These are phyloP conservation scores for Calycina herbarum DNA, from an alignment of 2,329 filamentous ascomycete genomes.

Conservation along the genomic window DNA sequence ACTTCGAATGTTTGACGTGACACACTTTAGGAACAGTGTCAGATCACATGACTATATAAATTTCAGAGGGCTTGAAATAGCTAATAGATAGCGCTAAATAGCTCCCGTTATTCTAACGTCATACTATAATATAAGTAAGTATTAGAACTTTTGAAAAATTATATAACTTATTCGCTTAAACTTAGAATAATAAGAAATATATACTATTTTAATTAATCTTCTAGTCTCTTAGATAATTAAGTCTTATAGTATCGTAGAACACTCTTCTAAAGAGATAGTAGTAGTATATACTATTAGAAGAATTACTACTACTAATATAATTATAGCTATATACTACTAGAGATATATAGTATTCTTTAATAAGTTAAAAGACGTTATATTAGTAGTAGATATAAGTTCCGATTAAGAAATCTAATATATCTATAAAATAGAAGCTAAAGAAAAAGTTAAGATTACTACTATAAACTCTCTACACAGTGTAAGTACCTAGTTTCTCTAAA, in stretches of 20 bases:
- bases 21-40: too few relatives aligned
- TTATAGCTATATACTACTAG: conserved; percentile 31
- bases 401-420: conserved; percentile 11
- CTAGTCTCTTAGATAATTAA: conserved; percentile 31
- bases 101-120: too few relatives aligned
- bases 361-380: conserved; percentile 15
- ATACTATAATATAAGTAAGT: too few relatives aligned
- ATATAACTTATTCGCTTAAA: too few relatives aligned
- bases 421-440: neutral
- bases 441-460: conserved; percentile 31
- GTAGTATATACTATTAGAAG: conserved; percentile 40
- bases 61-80: too few relatives aligned
- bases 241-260: conserved; percentile 38
- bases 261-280: conserved; percentile 43
- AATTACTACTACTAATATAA: conserved; percentile 29
- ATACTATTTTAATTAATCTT: conserved; percentile 4
- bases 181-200: too few relatives aligned
- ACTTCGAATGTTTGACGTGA: too few relatives aligned
- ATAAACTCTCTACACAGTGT: conserved; percentile 27
- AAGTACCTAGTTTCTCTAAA: too few relatives aligned
- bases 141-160: too few relatives aligned
- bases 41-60: too few relatives aligned
- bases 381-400: conserved; percentile 17
- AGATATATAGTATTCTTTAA: conserved; percentile 15
- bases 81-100: too few relatives aligned